Conservation (phyloP, 164 flowering plant genomes). For the Vitis amurensis region DNA sequence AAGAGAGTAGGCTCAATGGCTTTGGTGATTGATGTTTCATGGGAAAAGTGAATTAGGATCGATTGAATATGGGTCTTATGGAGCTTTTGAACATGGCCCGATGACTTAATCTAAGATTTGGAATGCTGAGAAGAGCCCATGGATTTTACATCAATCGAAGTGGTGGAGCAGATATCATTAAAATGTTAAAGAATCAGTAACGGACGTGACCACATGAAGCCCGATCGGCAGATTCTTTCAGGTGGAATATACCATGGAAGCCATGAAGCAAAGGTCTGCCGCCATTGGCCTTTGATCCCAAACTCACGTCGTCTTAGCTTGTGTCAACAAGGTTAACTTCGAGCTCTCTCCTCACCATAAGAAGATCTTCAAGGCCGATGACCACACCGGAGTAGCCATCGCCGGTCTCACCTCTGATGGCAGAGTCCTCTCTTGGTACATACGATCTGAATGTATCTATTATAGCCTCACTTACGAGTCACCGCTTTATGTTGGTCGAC, state of each 20-base stretch:
- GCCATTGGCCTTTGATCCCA: constrained; percentile 95
- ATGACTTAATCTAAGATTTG: no score
- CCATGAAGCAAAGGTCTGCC: constrained; percentile 96
- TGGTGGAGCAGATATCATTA: not conserved
- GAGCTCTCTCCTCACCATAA: constrained; percentile 94
- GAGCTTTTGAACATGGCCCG: no score
- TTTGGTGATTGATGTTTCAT: no score
- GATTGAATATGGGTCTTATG: no score
- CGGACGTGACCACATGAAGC: constrained; percentile 91
- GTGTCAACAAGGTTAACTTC: constrained; percentile 87
- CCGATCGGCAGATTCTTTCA: constrained; percentile 88
- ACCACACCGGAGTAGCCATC: constrained; percentile 91
- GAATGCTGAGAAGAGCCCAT: no score
- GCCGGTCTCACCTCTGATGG: constrained; percentile 98
- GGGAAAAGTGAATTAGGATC: no score
- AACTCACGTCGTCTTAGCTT: constrained; percentile 82
- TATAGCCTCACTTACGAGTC: no score
- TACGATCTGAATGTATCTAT: constrained; percentile 35
- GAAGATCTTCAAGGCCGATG: constrained; percentile 95
- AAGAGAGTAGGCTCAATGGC: no score
- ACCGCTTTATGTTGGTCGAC: no score
- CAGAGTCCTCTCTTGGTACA: constrained; percentile 77
- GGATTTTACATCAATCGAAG: no score
- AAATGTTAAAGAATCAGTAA: constrained; percentile 86
- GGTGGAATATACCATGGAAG: constrained; percentile 99